Evolutionary conservation across 2,329 filamentous ascomycete species (phyloP), one percentile per base, ranked within the genome.

Genomic region (Sporothrix globosa): DNA sequence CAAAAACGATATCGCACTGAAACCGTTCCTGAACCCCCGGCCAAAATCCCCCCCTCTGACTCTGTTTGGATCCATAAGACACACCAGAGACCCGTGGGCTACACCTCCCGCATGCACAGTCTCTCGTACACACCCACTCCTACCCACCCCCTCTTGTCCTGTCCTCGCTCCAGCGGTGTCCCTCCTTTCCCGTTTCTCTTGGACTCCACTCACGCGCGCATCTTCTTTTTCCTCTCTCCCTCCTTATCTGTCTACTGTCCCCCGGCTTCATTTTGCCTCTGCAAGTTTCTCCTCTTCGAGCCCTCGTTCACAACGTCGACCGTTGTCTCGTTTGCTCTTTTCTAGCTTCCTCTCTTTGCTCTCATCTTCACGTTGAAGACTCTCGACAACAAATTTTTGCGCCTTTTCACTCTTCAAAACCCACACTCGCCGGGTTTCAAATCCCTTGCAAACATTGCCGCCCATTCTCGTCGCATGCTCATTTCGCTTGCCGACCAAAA

Each of bases 1-100:
- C 65, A 21, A 69, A 58, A 58, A 7, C 41, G 50, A 41, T 66
- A 44, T 52, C 34, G 50, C 46, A 54, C 70, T 71, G 70, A 71
- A 71, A 69, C 70, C 70, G 70, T 71, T 63, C 70, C 70, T 71
- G 70, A 63, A 54, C 34, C 58, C 58, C 60, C 39, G 10, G 34
- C 41, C 58, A 52, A 17, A 44, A 34, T 30, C n/a, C 41, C 46
- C 17, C 56, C 46, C 69, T 53, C 21, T 24, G 7, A 6, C 52
- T 54, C 24, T 30, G 11, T 13, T 34, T 24, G 39, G 11, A 17
- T 27, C 58, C 58, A 61, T 27, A 54, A 30, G 53, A 27, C 24
- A 54, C 53, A n/a, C 7, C 14, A 67, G 30, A 24, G 46, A 17
- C 30, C 50, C 13, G 13, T 63, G 58, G 39, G 13, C 58, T 46